These are phyloP conservation scores for Ustilago trichophora DNA, from an alignment of 1,284 basidiomycete genomes.

Conservation along the genomic window DNA sequence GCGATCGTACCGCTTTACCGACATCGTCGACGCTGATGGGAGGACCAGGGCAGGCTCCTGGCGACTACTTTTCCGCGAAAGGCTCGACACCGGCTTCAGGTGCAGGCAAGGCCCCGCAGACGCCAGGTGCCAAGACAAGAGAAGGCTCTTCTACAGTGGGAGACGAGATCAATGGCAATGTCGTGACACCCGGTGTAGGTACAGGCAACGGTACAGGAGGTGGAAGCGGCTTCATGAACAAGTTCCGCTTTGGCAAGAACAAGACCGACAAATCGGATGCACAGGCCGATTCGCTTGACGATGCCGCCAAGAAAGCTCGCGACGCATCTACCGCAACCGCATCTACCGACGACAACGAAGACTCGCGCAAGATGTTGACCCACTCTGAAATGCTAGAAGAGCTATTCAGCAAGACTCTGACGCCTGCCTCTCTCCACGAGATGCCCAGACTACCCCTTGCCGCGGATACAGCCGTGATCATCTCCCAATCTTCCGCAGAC, in stretches of 20 bases:
- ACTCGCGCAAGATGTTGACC: constrained; percentile 7
- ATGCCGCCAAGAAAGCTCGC: constrained; percentile 13
- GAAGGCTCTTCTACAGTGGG: constrained; percentile 16
- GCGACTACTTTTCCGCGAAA: constrained; percentile 49
- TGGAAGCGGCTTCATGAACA: constrained; percentile 50
- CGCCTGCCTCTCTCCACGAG: constrained; percentile 77
- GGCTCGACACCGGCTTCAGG: constrained; percentile 5
- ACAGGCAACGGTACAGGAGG: constrained; percentile 6
- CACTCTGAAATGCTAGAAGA: constrained; percentile 69
- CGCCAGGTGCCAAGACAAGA: constrained; percentile 9
- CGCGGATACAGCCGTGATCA: constrained; percentile 75
- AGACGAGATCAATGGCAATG: constrained; percentile 29
- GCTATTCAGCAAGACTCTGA: constrained; percentile 76
- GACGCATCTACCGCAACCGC: constrained; percentile 7
- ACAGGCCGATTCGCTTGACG: constrained; percentile 16
- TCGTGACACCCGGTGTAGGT: constrained; percentile 12
- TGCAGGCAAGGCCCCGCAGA: constrained; percentile 4
- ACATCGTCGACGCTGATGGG: constrained; percentile 26
- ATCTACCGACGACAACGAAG: constrained; percentile 1
- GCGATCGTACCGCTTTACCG: constrained; percentile 16
- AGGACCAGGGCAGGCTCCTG: background rate
- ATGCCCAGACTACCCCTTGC: constrained; percentile 77
- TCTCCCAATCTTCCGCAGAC: constrained; percentile 81
- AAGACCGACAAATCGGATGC: constrained; percentile 32
- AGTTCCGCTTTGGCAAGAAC: constrained; percentile 46